These are phyloP conservation scores for Penicillium pancosmium DNA, from an alignment of 495 filamentous ascomycete genomes.

Conservation along the genomic window DNA sequence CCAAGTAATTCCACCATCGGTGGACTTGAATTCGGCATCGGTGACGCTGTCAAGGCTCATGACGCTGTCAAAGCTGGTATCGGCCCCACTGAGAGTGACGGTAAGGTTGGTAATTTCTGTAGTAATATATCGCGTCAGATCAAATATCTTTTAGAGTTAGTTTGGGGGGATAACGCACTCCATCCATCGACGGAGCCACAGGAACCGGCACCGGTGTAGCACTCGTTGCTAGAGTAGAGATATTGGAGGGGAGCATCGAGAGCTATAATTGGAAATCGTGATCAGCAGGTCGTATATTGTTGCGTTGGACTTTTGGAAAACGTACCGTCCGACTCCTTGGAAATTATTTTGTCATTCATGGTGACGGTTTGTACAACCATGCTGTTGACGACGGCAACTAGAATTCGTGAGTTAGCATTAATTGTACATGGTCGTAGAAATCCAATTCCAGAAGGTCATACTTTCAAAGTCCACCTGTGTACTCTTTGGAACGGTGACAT, in stretches of 20 bases:
- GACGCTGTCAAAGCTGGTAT: conserved; percentile 19
- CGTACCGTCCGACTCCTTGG: conserved; percentile 24
- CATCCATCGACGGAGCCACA: conserved; percentile 20
- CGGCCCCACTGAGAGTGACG: conserved; percentile 19
- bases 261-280: neutral
- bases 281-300: neutral
- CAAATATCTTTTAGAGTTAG: neutral
- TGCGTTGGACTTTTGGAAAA: neutral
- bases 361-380: conserved; percentile 23
- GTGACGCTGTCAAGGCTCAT: conserved; percentile 14
- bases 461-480: conserved; percentile 22
- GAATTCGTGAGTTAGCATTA: neutral
- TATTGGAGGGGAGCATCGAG: conserved; percentile 17
- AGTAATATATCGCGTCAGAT: neutral
- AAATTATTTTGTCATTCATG: conserved; percentile 21
- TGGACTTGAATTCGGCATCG: conserved; percentile 15
- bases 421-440: neutral
- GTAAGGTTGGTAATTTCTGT: conserved; percentile 23
- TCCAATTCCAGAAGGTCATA: conserved; percentile 4
- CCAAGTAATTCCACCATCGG: conserved; percentile 26
- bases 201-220: conserved; percentile 25
- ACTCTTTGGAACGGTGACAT: conserved; percentile 22
- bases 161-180: conserved; percentile 9
- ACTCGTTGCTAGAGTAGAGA: conserved; percentile 29
- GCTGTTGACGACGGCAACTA: conserved; percentile 20